Evolutionary conservation across 2,329 filamentous ascomycete species (phyloP).

Genomic region (Xylaria sp.): DNA sequence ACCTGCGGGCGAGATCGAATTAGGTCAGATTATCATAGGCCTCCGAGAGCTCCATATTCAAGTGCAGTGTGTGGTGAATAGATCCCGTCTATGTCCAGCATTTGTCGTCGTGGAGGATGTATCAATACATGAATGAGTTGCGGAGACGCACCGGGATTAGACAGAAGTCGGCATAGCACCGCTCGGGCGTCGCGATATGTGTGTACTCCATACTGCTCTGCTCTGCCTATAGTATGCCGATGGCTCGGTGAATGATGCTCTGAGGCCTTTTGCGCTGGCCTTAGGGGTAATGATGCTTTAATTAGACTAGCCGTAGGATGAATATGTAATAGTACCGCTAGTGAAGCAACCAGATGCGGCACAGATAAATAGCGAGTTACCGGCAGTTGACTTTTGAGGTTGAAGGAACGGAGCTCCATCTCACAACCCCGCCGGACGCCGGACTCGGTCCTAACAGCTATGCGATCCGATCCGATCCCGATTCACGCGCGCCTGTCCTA

Average conservation of each 20-base stretch:
- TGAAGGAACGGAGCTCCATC: conserved; percentile 11
- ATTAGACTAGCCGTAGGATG: not conserved
- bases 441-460: not conserved
- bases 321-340: not conserved
- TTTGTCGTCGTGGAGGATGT: not conserved
- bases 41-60: too few relatives aligned
- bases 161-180: conserved; percentile 91
- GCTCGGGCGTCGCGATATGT: conserved; percentile 71
- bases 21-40: conserved; percentile 12
- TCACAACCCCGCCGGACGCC: conserved; percentile 18
- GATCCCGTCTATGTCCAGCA: not conserved
- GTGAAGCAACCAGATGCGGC: too few relatives aligned
- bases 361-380: not conserved
- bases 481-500: not conserved
- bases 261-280: not conserved
- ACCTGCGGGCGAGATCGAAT: conserved; percentile 63
- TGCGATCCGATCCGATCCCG: conserved; percentile 9
- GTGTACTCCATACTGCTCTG: conserved; percentile 53
- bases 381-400: not conserved
- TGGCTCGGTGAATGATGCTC: not conserved
- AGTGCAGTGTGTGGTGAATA: too few relatives aligned
- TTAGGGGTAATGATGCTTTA: not conserved
- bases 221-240: not conserved
- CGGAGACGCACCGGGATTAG: conserved; percentile 75
- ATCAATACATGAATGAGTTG: too few relatives aligned